phyloP scores from a whole-genome alignment of 306 rosid genomes.

The Acacia acuminata region DNA sequence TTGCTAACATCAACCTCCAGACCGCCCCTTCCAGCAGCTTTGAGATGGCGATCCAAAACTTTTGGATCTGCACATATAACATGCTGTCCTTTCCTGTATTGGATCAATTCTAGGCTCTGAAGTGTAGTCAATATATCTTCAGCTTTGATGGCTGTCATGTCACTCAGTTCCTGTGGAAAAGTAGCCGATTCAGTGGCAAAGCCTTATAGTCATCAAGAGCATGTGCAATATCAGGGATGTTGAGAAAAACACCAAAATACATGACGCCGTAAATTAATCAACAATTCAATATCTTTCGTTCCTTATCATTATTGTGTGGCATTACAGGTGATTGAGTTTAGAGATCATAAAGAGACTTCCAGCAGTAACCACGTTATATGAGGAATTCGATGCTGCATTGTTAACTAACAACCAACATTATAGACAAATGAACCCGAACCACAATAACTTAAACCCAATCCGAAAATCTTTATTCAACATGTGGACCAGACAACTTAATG shows the following conservation, averaged over 20 bases:
- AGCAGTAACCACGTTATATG: neutral
- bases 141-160: conserved; percentile 98
- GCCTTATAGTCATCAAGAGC: neutral
- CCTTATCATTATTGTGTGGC: neutral
- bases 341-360: neutral
- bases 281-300: neutral
- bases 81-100: conserved; percentile 97
- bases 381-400: neutral
- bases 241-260: neutral
- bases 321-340: neutral
- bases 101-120: conserved; percentile 88
- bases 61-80: conserved; percentile 98
- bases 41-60: conserved; percentile 95
- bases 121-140: conserved; percentile 92
- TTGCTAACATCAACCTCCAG: conserved; percentile 93
- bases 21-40: conserved; percentile 97
- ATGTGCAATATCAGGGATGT: neutral
- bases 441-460: conserved; percentile 2
- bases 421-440: neutral
- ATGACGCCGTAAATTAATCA: neutral
- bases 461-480: conserved; percentile 1
- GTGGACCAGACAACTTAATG: neutral
- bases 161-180: conserved; percentile 84
- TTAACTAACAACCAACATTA: neutral
- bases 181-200: conserved; percentile 8